Conservation (phyloP, 78 protist species). For the Creolimax fragrantissima region DNA sequence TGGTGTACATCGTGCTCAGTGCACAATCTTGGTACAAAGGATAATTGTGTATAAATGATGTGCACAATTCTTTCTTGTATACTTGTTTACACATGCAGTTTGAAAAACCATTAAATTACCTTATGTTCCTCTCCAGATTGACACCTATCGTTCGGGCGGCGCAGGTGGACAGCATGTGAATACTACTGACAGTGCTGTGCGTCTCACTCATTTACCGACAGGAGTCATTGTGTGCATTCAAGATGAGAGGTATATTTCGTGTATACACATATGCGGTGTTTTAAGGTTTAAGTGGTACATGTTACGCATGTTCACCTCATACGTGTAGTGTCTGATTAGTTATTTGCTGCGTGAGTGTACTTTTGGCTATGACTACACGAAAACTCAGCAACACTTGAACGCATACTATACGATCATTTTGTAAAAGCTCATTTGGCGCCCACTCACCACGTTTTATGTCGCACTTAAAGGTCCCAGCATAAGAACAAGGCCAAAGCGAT, state of each 20-base stretch:
- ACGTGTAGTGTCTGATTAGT: too few species aligned
- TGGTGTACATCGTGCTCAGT: too few species aligned
- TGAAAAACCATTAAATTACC: too few species aligned
- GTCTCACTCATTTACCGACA: slow-evolving; percentile 80
- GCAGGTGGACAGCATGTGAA: slow-evolving; percentile 92
- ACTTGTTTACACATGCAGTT: neutral
- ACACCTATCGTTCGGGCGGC: slow-evolving; percentile 58
- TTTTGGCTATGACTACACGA: too few species aligned
- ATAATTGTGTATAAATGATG: slow-evolving; percentile 19
- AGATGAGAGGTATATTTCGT: slow-evolving; percentile 59
- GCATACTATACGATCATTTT: too few species aligned
- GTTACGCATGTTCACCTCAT: too few species aligned
- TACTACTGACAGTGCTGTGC: slow-evolving; percentile 81
- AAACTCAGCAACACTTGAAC: too few species aligned
- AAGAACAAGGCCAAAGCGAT: slow-evolving; percentile 64
- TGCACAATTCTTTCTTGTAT: neutral
- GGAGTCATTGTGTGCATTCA: slow-evolving; percentile 64
- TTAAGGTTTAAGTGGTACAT: too few species aligned
- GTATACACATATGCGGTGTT: neutral
- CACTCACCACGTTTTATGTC: too few species aligned
- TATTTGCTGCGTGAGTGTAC: too few species aligned
- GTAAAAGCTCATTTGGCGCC: too few species aligned
- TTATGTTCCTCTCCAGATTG: slow-evolving; percentile 41
- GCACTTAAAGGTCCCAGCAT: neutral
- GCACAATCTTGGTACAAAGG: too few species aligned